These are phyloP conservation scores for Vitis labrusca DNA, from an alignment of 164 flowering plant genomes.

Conservation along the genomic window DNA sequence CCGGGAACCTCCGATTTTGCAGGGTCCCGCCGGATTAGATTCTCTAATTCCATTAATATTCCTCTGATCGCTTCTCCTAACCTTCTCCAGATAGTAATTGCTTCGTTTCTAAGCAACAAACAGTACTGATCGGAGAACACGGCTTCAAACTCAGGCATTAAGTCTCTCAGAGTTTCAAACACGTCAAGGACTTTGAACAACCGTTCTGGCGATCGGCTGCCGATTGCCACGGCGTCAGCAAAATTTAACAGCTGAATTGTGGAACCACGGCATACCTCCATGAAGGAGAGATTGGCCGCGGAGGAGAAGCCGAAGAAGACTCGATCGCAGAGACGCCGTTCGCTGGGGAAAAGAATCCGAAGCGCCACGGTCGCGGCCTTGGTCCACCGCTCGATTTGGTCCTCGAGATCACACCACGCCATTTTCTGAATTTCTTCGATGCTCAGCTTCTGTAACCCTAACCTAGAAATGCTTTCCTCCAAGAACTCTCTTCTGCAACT, in stretches of 20 bases:
- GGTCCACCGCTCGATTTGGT: constrained; percentile 77
- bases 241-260: constrained; percentile 75
- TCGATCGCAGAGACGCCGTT: constrained; percentile 78
- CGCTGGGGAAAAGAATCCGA: constrained; percentile 78
- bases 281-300: constrained; percentile 70
- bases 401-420: constrained; percentile 77
- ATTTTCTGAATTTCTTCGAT: constrained; percentile 70
- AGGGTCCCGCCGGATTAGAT: constrained; percentile 77
- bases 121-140: constrained; percentile 74
- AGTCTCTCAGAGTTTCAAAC: constrained; percentile 75
- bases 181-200: constrained; percentile 75
- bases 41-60: constrained; percentile 92
- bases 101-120: constrained; percentile 61
- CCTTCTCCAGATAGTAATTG: constrained; percentile 65
- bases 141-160: constrained; percentile 76
- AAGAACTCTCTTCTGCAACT: constrained; percentile 74
- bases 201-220: constrained; percentile 76
- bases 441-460: constrained; percentile 77
- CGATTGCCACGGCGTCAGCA: constrained; percentile 76
- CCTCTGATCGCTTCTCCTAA: constrained; percentile 79
- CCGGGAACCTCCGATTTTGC: constrained; percentile 77
- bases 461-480: constrained; percentile 77
- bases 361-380: constrained; percentile 59
- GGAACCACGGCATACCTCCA: constrained; percentile 87
- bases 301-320: constrained; percentile 64